A percentile compares a stretch with the other conserved stretches of the same genome.
These are phyloP conservation scores for Arctostaphylos glauca DNA, from an alignment of 148 eudicot genomes.

Conservation along the genomic window DNA sequence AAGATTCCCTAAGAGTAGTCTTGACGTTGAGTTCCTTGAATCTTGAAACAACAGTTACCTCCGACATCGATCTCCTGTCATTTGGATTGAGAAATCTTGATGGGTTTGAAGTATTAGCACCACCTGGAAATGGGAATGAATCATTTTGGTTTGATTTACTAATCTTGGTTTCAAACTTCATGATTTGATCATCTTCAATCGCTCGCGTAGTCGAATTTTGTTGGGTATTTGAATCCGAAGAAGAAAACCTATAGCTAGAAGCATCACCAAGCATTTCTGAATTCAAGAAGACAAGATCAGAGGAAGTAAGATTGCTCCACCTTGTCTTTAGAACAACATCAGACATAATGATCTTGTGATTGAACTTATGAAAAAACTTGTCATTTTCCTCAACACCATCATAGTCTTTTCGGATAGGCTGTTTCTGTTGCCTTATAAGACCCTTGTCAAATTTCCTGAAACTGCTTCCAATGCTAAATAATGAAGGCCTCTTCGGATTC, in stretches of 20 bases:
- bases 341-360: slow-evolving; percentile 64
- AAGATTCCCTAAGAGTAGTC: background rate
- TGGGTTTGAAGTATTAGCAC: background rate
- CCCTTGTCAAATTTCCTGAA: slow-evolving; percentile 30
- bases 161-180: slow-evolving; percentile 42
- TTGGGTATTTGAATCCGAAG: background rate
- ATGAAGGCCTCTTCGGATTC: slow-evolving; percentile 25
- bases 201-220: background rate
- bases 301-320: slow-evolving; percentile 76
- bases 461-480: slow-evolving; percentile 47
- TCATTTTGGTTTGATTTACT: slow-evolving; percentile 31
- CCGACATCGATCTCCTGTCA: background rate
- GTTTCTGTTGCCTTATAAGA: slow-evolving; percentile 35
- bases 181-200: slow-evolving; percentile 15
- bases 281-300: slow-evolving; percentile 66
- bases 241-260: slow-evolving; percentile 36
- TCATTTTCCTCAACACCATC: background rate
- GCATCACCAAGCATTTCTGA: slow-evolving; percentile 60
- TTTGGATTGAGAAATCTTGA: background rate
- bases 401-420: slow-evolving; percentile 23
- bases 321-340: slow-evolving; percentile 60
- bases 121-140: background rate
- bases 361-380: slow-evolving; percentile 39
- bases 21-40: background rate
- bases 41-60: background rate